Percentiles rank a stretch among this genome's conserved stretches.
These are phyloP conservation scores for Trichoderma endophyticum DNA, from an alignment of 2,329 filamentous ascomycete genomes.

Conservation along the genomic window DNA sequence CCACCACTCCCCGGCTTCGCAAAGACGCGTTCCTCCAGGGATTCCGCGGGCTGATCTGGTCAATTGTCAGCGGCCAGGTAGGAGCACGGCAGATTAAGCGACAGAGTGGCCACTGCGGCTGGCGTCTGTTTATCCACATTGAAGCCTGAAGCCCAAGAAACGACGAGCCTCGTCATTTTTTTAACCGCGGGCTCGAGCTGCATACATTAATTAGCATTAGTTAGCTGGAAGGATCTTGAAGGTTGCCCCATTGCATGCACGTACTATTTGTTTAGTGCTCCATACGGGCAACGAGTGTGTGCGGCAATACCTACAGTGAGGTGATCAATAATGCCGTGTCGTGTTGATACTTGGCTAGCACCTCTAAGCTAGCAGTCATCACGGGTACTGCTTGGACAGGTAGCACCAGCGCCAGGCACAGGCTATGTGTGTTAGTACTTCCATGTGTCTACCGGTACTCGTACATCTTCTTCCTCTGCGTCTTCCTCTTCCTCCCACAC, in stretches of 20 bases:
- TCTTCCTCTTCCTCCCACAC: not conserved
- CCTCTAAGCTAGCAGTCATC: not conserved
- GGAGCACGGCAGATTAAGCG: conserved; percentile 12
- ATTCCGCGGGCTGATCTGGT: not conserved
- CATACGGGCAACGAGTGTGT: not conserved
- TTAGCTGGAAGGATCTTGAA: conserved; percentile 8
- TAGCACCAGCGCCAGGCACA: not conserved
- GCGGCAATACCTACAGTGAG: not conserved
- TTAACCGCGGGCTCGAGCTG: conserved; percentile 12
- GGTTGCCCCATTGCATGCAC: conserved; percentile 2
- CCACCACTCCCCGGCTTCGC: conserved; percentile 4
- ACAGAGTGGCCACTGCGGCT: conserved; percentile 13
- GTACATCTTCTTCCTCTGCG: not conserved
- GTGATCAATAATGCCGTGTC: not conserved
- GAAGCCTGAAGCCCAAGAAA: not conserved
- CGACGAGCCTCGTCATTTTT: not conserved
- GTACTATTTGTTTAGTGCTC: not conserved
- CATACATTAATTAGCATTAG: conserved; percentile 11
- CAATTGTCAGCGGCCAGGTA: conserved; percentile 2
- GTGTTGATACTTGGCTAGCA: not conserved
- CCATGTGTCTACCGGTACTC: not conserved
- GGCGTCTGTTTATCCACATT: conserved; percentile 11
- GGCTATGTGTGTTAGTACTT: not conserved
- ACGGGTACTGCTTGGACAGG: not conserved
- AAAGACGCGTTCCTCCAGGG: not conserved